Conservation (phyloP, 345 rosid species). For the Acer saccharum region DNA sequence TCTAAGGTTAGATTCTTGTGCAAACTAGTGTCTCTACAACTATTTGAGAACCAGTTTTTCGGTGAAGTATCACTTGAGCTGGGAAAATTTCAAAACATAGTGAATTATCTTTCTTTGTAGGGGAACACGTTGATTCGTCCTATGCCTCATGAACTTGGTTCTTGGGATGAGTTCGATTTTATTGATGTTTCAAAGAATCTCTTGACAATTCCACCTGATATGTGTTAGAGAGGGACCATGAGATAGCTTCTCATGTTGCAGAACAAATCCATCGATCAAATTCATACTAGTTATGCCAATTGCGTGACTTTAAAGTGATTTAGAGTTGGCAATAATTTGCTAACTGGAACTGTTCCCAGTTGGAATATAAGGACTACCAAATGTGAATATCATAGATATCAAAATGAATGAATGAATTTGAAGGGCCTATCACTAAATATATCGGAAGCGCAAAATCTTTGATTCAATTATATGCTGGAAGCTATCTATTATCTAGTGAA, state of each 20-base stretch:
- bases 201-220: constrained; percentile 58
- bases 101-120: constrained; percentile 65
- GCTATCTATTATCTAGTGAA: constrained; percentile 68
- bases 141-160: constrained; percentile 71
- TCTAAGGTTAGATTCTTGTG: constrained; percentile 56
- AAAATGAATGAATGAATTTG: constrained; percentile 50
- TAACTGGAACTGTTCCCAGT: constrained; percentile 68
- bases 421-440: constrained; percentile 61
- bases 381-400: constrained; percentile 55
- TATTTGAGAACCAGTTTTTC: constrained; percentile 49
- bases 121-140: constrained; percentile 58
- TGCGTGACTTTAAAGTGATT: constrained; percentile 63
- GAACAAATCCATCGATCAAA: constrained; percentile 73
- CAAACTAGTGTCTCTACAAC: constrained; percentile 64
- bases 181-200: constrained; percentile 83
- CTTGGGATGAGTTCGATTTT: constrained; percentile 63
- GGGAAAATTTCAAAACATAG: constrained; percentile 63
- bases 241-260: constrained; percentile 60
- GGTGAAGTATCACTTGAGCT: constrained; percentile 82
- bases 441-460: constrained; percentile 58
- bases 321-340: constrained; percentile 67
- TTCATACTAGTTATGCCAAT: constrained; percentile 63
- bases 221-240: constrained; percentile 86
- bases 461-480: constrained; percentile 40
- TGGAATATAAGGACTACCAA: constrained; percentile 84